Base-by-base conservation (phyloP, 306 rosid species). In the Spatholobus suberectus region DNA sequence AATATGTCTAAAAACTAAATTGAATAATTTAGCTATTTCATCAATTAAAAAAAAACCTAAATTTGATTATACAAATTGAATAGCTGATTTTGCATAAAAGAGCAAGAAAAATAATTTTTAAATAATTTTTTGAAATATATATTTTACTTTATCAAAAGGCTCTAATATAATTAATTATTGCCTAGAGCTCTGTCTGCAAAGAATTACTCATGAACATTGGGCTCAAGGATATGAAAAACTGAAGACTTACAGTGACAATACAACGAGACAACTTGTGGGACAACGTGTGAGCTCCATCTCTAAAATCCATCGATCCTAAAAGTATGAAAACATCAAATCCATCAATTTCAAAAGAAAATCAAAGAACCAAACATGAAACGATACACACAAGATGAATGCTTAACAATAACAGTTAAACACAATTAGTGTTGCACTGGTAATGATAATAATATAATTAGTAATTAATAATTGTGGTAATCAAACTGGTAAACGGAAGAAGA, bases 251-350 rank as follows among this genome's bases (percentile, higher is more conserved):
- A 8, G 82, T 3, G 46, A 70, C n/a, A 71, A 81, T 17, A 17
- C 14, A 37, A 43, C 7, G 61, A 81, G 46, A 63, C 49, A 85
- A 52, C 73, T 52, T 71, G 67, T 6, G 61, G 77, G 46, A 63
- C 49, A 85, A 52, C 73, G 41, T 71, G 67, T 6, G 81, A 81
- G 76, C 14, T 77, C 18, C 51, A 34, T 63, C 21, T 41, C 65
- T 71, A n/a, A 54, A 81, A 77, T 51, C 80, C 88, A 85, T 62
- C 71, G 67, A 81, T 76, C 82, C 86, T 83, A 49, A 27, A 34
- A 37, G 65, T 7, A 83, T 0, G 57, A 59, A 70, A 23, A 27
- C 26, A 65, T 24, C 1, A 51, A 74, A 74, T 40, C 20, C 63
- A 82, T 82, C 70, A 66, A 27, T 66, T 52, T 13, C 10, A 51